These are phyloP conservation scores for Pseudonitzschia pungens DNA, from an alignment of 108 stramenopile species.

Conservation along the genomic window DNA sequence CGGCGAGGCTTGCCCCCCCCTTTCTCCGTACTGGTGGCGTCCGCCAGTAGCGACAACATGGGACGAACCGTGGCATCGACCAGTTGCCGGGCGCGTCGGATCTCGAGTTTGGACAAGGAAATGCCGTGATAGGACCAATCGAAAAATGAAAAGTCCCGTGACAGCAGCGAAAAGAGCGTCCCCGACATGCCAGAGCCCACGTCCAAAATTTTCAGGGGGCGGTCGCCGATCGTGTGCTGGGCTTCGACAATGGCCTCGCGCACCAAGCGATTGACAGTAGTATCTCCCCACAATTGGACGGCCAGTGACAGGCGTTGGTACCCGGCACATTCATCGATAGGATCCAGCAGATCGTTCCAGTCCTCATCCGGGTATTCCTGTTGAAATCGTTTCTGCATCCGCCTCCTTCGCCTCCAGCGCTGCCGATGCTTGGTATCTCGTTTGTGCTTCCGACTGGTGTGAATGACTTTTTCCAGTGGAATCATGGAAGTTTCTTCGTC, in stretches of 20 bases:
- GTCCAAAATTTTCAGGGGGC: slow-evolving; percentile 15
- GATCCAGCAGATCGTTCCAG: neutral
- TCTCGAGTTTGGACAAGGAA: slow-evolving; percentile 30
- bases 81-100: slow-evolving; percentile 21
- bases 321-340: neutral
- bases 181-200: slow-evolving; percentile 38
- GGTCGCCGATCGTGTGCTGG: neutral
- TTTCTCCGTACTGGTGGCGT: neutral
- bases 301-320: slow-evolving; percentile 53
- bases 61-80: neutral
- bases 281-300: slow-evolving; percentile 62
- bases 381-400: neutral
- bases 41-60: neutral
- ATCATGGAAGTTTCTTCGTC: neutral
- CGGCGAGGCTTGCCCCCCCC: slow-evolving; percentile 1
- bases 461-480: slow-evolving; percentile 10
- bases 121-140: slow-evolving; percentile 38
- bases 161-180: slow-evolving; percentile 33
- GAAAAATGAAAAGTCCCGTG: neutral
- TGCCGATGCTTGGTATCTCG: neutral
- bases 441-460: neutral
- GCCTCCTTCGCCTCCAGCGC: slow-evolving; percentile 14
- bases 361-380: neutral
- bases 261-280: slow-evolving; percentile 25
- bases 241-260: slow-evolving; percentile 22